These are phyloP conservation scores for Pistacia integerrima DNA, from an alignment of 345 rosid genomes.

Conservation along the genomic window DNA sequence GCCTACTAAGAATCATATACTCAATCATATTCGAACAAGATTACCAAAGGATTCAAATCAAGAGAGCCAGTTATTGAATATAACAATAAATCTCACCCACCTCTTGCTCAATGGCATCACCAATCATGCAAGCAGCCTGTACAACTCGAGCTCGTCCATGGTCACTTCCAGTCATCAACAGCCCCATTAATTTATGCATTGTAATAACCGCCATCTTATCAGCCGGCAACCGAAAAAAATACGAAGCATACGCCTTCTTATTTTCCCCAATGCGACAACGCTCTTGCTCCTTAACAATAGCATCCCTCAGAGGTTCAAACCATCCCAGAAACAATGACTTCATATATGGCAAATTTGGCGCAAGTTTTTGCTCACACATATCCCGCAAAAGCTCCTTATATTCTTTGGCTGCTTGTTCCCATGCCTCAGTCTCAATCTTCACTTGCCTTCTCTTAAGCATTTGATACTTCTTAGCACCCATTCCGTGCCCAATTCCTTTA, in stretches of 20 bases:
- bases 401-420: slow-evolving; percentile 88
- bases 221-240: slow-evolving; percentile 75
- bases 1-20: neutral
- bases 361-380: slow-evolving; percentile 93
- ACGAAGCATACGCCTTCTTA: slow-evolving; percentile 48
- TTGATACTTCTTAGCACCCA: slow-evolving; percentile 42
- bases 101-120: slow-evolving; percentile 97
- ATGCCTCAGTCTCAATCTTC: slow-evolving; percentile 89
- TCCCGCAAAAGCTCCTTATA: slow-evolving; percentile 77
- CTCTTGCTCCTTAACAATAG: slow-evolving; percentile 71
- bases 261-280: slow-evolving; percentile 54
- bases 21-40: slow-evolving; percentile 3
- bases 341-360: slow-evolving; percentile 90
- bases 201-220: slow-evolving; percentile 93
- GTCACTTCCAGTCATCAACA: slow-evolving; percentile 81
- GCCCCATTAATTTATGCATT: slow-evolving; percentile 81
- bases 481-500: slow-evolving; percentile 34
- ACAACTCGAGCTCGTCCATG: slow-evolving; percentile 74
- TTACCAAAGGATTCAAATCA: neutral
- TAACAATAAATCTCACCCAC: slow-evolving; percentile 36
- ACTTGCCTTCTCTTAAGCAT: slow-evolving; percentile 74
- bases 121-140: slow-evolving; percentile 71
- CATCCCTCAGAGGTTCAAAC: slow-evolving; percentile 90
- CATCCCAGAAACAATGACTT: slow-evolving; percentile 93
- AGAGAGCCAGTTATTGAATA: slow-evolving; percentile 8